Conservation (phyloP, 441 rosid genomes). For the Arabidopsis lyrata region DNA sequence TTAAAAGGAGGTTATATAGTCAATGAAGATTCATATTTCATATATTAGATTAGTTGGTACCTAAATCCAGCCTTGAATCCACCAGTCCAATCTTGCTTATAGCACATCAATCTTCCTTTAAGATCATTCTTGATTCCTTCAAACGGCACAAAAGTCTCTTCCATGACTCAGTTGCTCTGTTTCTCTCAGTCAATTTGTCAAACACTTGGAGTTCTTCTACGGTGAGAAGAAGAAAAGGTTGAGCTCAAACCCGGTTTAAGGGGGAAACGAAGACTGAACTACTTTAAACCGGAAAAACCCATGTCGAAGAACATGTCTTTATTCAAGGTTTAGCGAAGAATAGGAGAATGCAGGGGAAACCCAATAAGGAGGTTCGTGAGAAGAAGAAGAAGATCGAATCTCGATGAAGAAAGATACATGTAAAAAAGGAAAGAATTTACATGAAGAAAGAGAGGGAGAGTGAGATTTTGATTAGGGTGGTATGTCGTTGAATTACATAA, state of each 20-base stretch:
- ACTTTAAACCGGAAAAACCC: conserved; percentile 37
- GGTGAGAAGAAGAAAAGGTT: neutral
- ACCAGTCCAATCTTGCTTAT: conserved; percentile 93
- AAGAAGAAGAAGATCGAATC: conserved; percentile 26
- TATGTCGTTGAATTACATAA: conserved; percentile 37
- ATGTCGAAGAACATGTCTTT: conserved; percentile 26
- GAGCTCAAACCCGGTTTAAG: conserved; percentile 13
- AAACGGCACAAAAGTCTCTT: conserved; percentile 84
- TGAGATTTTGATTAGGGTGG: conserved; percentile 6
- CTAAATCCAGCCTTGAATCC: conserved; percentile 86
- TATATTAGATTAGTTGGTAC: conserved; percentile 40
- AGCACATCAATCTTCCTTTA: conserved; percentile 73
- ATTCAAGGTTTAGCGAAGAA: conserved; percentile 27
- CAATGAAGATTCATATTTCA: neutral
- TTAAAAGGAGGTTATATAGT: neutral
- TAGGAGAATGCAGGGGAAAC: conserved; percentile 36
- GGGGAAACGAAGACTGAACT: conserved; percentile 9
- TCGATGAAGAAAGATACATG: conserved; percentile 37
- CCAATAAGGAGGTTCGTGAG: neutral
- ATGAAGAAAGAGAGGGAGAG: conserved; percentile 5
- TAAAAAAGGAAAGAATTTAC: conserved; percentile 17
- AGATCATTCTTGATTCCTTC: conserved; percentile 88
- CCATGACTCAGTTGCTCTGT: conserved; percentile 57
- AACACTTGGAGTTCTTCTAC: conserved; percentile 32
- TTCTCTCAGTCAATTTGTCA: conserved; percentile 29